Conservation (phyloP, 83 land plant genomes). For the Larix sibirica region DNA sequence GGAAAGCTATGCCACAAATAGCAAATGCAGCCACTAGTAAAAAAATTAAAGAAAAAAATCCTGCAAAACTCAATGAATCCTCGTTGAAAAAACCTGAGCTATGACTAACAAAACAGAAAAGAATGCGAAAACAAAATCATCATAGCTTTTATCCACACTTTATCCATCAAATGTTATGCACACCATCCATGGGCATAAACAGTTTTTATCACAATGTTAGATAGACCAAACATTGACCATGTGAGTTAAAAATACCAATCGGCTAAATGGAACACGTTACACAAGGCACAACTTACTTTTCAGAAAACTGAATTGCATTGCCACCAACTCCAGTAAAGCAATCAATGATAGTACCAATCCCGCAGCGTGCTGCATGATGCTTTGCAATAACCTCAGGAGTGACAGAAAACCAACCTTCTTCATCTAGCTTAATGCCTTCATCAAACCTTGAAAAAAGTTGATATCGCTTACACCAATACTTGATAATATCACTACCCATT, state of each 20-base stretch:
- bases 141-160: too few relatives aligned
- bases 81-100: too few relatives aligned
- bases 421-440: constrained; percentile 88
- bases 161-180: not conserved
- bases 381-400: constrained; percentile 91
- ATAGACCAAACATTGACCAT: not conserved
- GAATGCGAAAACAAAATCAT: too few relatives aligned
- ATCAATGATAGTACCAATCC: constrained; percentile 69
- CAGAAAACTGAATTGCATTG: constrained; percentile 97
- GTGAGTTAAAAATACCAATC: not conserved
- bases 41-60: too few relatives aligned
- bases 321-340: constrained; percentile 98
- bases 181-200: not conserved
- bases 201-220: not conserved
- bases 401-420: constrained; percentile 99
- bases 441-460: constrained; percentile 81
- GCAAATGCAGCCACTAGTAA: too few relatives aligned
- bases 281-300: constrained; percentile 37
- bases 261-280: not conserved
- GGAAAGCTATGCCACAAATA: not conserved
- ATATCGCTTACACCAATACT: constrained; percentile 95
- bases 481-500: constrained; percentile 29
- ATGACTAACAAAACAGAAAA: too few relatives aligned
- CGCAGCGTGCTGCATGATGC: constrained; percentile 92
- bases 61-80: too few relatives aligned